Evolutionary conservation across 768 basidiomycete genomes (phyloP).

Genomic region (Suillus paluster): DNA sequence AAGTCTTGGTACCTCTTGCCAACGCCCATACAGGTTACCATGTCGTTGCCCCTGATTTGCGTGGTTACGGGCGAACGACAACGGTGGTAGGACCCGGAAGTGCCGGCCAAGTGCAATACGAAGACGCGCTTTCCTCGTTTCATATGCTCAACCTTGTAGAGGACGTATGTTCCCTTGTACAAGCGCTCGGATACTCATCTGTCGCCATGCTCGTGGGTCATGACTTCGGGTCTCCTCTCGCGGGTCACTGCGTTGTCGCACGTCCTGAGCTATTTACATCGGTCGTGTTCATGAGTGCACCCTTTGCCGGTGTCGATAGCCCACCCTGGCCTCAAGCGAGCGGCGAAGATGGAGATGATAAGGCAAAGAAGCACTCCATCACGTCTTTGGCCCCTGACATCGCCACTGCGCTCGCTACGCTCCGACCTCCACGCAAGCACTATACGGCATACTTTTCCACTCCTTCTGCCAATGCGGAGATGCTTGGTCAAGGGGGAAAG

Average conservation of each 20-base stretch:
- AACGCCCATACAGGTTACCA: slow-evolving; percentile 49
- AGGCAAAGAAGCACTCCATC: slow-evolving; percentile 22
- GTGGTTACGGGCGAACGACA: slow-evolving; percentile 56
- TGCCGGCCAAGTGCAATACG: slow-evolving; percentile 38
- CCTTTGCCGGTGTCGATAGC: slow-evolving; percentile 51
- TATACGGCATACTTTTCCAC: slow-evolving; percentile 57
- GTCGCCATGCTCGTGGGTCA: slow-evolving; percentile 61
- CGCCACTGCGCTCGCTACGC: slow-evolving; percentile 34
- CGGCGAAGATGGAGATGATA: slow-evolving; percentile 16
- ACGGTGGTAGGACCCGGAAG: slow-evolving; percentile 8
- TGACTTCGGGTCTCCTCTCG: slow-evolving; percentile 60
- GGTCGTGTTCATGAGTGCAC: slow-evolving; percentile 63
- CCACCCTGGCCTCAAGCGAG: slow-evolving; percentile 9
- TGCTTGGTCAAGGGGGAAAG: slow-evolving; percentile 31
- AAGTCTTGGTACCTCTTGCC: slow-evolving; percentile 55
- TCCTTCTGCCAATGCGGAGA: slow-evolving; percentile 49
- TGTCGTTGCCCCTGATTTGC: slow-evolving; percentile 65
- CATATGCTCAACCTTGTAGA: slow-evolving; percentile 53
- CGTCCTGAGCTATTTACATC: slow-evolving; percentile 59
- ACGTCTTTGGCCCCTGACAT: slow-evolving; percentile 12
- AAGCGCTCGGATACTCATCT: slow-evolving; percentile 51
- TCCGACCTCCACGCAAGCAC: slow-evolving; percentile 60
- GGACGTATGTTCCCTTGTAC: slow-evolving; percentile 56
- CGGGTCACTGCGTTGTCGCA: slow-evolving; percentile 56
- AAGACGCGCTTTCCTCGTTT: slow-evolving; percentile 55